Conservation (phyloP, 2,329 filamentous ascomycete genomes). For the Daldinia sp. region DNA sequence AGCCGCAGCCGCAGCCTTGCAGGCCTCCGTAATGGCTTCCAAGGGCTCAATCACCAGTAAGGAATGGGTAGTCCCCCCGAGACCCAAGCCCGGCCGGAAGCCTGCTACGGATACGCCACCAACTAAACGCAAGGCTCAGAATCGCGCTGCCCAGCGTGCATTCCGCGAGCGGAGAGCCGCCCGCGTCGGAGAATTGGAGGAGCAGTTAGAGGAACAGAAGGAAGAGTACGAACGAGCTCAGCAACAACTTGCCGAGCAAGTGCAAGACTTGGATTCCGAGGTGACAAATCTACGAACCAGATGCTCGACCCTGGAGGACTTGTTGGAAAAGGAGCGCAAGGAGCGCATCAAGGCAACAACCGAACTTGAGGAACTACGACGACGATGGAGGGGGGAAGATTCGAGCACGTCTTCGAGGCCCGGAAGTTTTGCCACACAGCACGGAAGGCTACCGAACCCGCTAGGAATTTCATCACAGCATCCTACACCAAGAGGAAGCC, state of each 20-base stretch:
- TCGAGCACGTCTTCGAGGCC: constrained; percentile 41
- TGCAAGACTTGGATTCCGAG: constrained; percentile 68
- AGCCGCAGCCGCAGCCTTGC: constrained; percentile 19
- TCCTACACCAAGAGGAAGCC: constrained; percentile 43
- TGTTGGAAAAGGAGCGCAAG: constrained; percentile 66
- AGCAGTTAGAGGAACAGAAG: constrained; percentile 69
- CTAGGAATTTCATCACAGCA: constrained; percentile 39
- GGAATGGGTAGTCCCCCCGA: constrained; percentile 85
- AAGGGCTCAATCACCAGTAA: constrained; percentile 75
- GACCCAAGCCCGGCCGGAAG: constrained; percentile 91
- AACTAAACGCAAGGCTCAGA: constrained; percentile 94
- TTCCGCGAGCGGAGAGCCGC: constrained; percentile 89
- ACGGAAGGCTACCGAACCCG: constrained; percentile 35
- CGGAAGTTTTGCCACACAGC: constrained; percentile 41
- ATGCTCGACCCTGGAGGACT: constrained; percentile 69
- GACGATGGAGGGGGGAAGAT: constrained; percentile 40
- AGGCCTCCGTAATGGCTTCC: constrained; percentile 57
- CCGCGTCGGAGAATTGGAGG: constrained; percentile 79
- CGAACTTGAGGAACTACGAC: constrained; percentile 43
- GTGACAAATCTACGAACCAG: constrained; percentile 70
- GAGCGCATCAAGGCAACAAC: constrained; percentile 51
- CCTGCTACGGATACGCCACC: constrained; percentile 91
- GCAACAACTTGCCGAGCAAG: constrained; percentile 64
- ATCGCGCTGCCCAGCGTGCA: constrained; percentile 87
- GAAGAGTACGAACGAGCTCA: constrained; percentile 65